Base-by-base conservation (phyloP, 768 basidiomycete species). In the Glaciozyma antarctica region DNA sequence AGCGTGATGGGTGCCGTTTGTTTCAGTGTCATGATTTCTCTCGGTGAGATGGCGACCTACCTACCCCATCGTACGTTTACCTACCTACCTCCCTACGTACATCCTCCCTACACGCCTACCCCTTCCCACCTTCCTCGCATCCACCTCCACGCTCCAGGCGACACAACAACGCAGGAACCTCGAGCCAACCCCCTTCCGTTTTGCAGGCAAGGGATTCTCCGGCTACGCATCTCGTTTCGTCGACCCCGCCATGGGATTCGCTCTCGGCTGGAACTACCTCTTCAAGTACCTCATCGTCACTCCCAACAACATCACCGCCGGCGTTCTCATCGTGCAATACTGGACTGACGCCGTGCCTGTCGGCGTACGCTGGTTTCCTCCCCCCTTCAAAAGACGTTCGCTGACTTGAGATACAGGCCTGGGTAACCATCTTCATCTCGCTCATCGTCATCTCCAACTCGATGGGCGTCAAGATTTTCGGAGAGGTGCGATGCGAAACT, bases 191-290 rank as follows among this genome's bases (percentile, higher is more conserved):
- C 8, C 30, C 5, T 21, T 34, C 7, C 34, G 53, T 30, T 32
- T 17, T 53, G 26, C 61, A 60, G 53, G 60, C 28, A 64, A 65
- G 49, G 74, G 71, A 26, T 76, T 77, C 69, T 74, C 73, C 19
- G 75, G 75, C 53, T 78, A 77, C 60, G 76, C 76, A 15, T 66
- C 77, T 24, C 73, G 78, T 16, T 79, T 78, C 72, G 71, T 78
- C 24, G 78, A 79, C 68, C 77, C 77, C 0, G 76, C 77, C 12
- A 62, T 79, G 13, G 78, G 77, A 8, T 63, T 61, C 58, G 70
- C 71, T 2, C 45, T 66, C 21, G 71, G 71, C 0, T 66, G 45
- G n/a, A 66, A 66, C 60, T 71, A 71, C 66, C 56, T 70, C n/a
- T n/a, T 54, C n/a, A 54, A 47, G 45, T 68, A 68, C 34, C 43